These are phyloP conservation scores for Fusarium liriodendri DNA, from an alignment of 2,329 filamentous ascomycete species.

Conservation along the genomic window DNA sequence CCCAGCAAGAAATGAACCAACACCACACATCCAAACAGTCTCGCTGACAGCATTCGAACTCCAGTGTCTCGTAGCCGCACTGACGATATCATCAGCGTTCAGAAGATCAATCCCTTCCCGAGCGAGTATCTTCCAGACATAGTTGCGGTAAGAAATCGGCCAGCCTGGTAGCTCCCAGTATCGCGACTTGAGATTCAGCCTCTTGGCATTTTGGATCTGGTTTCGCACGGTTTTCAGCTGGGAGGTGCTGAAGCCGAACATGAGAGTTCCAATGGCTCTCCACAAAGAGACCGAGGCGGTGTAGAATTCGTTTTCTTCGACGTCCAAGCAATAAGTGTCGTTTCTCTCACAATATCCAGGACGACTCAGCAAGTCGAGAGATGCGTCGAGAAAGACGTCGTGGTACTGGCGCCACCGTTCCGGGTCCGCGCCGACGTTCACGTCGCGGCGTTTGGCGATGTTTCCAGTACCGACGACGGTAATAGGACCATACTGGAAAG, in stretches of 20 bases:
- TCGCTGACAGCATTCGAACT: slow-evolving; percentile 30
- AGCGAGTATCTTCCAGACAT: slow-evolving; percentile 66
- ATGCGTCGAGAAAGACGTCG: slow-evolving; percentile 75
- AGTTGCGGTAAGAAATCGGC: slow-evolving; percentile 66
- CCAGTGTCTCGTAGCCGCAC: slow-evolving; percentile 40
- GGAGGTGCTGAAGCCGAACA: slow-evolving; percentile 49
- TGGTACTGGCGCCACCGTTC: slow-evolving; percentile 45
- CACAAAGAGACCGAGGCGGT: slow-evolving; percentile 72
- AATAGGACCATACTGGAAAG: slow-evolving; percentile 59
- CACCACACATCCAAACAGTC: slow-evolving; percentile 32
- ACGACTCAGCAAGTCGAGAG: slow-evolving; percentile 56
- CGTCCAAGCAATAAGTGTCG: slow-evolving; percentile 11
- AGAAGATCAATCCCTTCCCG: slow-evolving; percentile 68
- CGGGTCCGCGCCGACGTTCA: slow-evolving; percentile 28
- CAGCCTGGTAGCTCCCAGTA: slow-evolving; percentile 72
- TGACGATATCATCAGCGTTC: slow-evolving; percentile 71
- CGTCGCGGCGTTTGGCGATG: slow-evolving; percentile 32
- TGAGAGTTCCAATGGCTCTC: slow-evolving; percentile 61
- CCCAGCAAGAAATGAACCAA: slow-evolving; percentile 28
- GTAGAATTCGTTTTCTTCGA: slow-evolving; percentile 64
- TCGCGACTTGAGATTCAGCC: slow-evolving; percentile 63
- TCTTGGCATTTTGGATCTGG: slow-evolving; percentile 61
- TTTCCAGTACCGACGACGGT: slow-evolving; percentile 77
- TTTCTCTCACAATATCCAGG: slow-evolving; percentile 21
- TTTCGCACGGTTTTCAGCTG: slow-evolving; percentile 55